A percentile compares a stretch with the other conserved stretches of the same genome.
phyloP scores from a whole-genome alignment of 352 stramenopile genomes.

The Aphanomyces euteiches region DNA sequence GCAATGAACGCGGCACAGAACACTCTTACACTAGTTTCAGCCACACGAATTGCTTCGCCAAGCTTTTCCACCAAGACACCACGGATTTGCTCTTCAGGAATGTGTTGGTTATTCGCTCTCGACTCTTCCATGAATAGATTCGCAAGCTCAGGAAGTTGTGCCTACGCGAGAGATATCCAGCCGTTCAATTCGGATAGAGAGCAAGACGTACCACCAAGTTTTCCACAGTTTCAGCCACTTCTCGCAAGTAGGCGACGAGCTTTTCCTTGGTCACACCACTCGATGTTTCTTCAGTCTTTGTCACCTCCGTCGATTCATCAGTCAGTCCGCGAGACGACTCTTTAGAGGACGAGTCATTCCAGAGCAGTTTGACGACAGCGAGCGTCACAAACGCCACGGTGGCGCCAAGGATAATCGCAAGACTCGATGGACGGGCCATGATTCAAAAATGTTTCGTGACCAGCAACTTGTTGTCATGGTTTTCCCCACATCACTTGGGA shows the following conservation, averaged over 20 bases:
- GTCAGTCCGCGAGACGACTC: too few relatives aligned
- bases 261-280: constrained; percentile 49
- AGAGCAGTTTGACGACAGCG: too few relatives aligned
- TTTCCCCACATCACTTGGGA: too few relatives aligned
- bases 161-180: background rate
- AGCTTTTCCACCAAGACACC: constrained; percentile 19
- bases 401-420: too few relatives aligned
- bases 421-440: too few relatives aligned
- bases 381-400: too few relatives aligned
- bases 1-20: too few relatives aligned
- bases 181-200: background rate
- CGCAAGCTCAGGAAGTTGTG: constrained; percentile 16
- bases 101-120: constrained; percentile 17
- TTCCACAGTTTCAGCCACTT: constrained; percentile 58
- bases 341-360: too few relatives aligned
- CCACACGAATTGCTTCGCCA: constrained; percentile 27
- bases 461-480: too few relatives aligned
- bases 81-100: constrained; percentile 25
- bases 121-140: constrained; percentile 18
- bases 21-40: background rate
- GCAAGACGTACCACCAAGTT: constrained; percentile 53
- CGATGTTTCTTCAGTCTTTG: too few relatives aligned
- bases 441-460: too few relatives aligned
- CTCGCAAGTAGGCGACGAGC: constrained; percentile 65
- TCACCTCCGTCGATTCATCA: too few relatives aligned